Conservation (phyloP, 2,329 filamentous ascomycete genomes). For the Fusarium anthophilum region DNA sequence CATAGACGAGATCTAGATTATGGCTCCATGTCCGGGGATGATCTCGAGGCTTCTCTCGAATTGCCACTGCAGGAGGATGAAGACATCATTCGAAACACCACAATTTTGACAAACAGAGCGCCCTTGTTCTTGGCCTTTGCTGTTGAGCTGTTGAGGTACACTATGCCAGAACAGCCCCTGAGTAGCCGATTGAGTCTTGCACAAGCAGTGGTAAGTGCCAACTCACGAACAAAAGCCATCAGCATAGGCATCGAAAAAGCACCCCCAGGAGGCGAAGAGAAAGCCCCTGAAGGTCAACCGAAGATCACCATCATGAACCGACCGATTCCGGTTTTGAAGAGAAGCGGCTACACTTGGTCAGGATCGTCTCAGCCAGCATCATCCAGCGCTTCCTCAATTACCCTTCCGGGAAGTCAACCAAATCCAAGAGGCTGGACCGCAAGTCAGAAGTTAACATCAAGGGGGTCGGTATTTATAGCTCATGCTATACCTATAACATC, state of each 20-base stretch:
- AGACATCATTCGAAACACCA: slow-evolving; percentile 64
- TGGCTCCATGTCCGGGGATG: slow-evolving; percentile 59
- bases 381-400: slow-evolving; percentile 26
- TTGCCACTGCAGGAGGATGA: slow-evolving; percentile 69
- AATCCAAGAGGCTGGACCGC: slow-evolving; percentile 56
- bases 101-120: slow-evolving; percentile 79
- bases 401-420: slow-evolving; percentile 29
- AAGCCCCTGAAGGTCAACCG: slow-evolving; percentile 80
- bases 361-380: slow-evolving; percentile 28
- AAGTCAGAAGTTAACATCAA: slow-evolving; percentile 61
- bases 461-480: slow-evolving; percentile 66
- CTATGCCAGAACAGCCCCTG: slow-evolving; percentile 85
- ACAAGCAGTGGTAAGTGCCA: slow-evolving; percentile 84
- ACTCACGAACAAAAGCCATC: slow-evolving; percentile 79
- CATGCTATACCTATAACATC: slow-evolving; percentile 54
- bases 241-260: slow-evolving; percentile 76
- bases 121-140: slow-evolving; percentile 85
- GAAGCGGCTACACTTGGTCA: slow-evolving; percentile 72
- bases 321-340: slow-evolving; percentile 78
- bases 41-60: slow-evolving; percentile 69
- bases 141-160: slow-evolving; percentile 76
- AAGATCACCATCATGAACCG: slow-evolving; percentile 76
- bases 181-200: slow-evolving; percentile 86
- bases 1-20: slow-evolving; percentile 51
- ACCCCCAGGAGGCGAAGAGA: slow-evolving; percentile 72